Conservation (phyloP, 208 protist genomes). For the Trypanosoma grayi region DNA sequence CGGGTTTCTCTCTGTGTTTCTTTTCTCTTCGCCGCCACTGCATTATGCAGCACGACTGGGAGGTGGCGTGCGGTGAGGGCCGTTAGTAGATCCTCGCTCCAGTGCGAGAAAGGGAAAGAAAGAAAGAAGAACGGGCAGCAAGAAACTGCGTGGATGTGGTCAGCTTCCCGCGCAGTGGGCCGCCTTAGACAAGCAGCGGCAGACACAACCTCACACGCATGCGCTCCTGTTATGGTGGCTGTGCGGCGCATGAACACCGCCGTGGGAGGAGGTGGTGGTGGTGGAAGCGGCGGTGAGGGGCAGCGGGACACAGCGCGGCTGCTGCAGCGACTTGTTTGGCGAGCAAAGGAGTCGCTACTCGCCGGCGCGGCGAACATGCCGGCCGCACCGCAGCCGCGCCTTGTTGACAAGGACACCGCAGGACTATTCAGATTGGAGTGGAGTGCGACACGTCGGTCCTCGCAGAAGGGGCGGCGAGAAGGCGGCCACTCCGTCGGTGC, state of each 20-base stretch:
- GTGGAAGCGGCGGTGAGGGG: neutral
- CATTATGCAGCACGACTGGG: too few species aligned
- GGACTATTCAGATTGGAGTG: constrained; percentile 23
- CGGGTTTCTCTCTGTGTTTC: too few species aligned
- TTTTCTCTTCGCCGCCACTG: too few species aligned
- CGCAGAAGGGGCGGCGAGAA: neutral
- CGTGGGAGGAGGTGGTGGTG: neutral
- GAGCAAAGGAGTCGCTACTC: constrained; percentile 22
- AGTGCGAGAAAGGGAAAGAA: too few species aligned
- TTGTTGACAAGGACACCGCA: neutral
- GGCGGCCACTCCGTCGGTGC: neutral
- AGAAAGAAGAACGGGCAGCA: too few species aligned
- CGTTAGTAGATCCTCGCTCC: too few species aligned
- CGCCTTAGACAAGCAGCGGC: too few species aligned
- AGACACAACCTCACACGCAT: too few species aligned
- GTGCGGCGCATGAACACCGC: neutral
- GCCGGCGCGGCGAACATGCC: neutral
- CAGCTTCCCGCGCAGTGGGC: too few species aligned
- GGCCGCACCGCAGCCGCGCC: neutral
- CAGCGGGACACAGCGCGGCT: neutral
- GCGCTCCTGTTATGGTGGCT: too few species aligned
- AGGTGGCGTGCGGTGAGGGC: too few species aligned
- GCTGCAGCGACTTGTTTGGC: constrained; percentile 13
- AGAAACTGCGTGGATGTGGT: too few species aligned
- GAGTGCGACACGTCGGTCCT: neutral